Percentiles rank a stretch among this genome's conserved stretches.
Conservation (phyloP, 352 stramenopile genomes). For the Salisapilia sapeloensis region DNA sequence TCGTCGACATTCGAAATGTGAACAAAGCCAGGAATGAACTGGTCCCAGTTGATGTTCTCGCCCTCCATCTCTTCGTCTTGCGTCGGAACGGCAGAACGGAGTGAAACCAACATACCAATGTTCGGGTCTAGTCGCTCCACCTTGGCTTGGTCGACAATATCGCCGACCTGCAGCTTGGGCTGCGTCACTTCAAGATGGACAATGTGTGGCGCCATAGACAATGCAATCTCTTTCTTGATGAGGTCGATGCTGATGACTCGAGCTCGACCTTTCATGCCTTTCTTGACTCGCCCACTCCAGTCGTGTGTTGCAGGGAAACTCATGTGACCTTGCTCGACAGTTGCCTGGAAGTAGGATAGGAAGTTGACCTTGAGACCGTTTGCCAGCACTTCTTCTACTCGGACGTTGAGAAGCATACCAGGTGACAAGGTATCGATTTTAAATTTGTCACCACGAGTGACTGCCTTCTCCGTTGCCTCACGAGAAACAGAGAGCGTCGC, state of each 20-base stretch:
- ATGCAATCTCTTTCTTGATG: slow-evolving; percentile 46
- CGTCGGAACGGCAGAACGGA: slow-evolving; percentile 5
- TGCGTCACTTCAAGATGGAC: slow-evolving; percentile 59
- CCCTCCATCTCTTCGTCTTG: slow-evolving; percentile 13
- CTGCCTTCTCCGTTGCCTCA: slow-evolving; percentile 45
- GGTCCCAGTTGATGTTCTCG: slow-evolving; percentile 42
- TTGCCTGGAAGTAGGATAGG: slow-evolving; percentile 76
- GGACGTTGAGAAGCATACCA: slow-evolving; percentile 86
- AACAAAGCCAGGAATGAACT: slow-evolving; percentile 67
- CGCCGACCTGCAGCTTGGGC: slow-evolving; percentile 33
- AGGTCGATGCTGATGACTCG: slow-evolving; percentile 74
- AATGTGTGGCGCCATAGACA: slow-evolving; percentile 80
- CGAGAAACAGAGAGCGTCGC: slow-evolving; percentile 47
- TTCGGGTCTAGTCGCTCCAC: slow-evolving; percentile 73
- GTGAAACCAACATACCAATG: slow-evolving; percentile 77
- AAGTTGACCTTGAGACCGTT: slow-evolving; percentile 81
- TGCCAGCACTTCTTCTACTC: slow-evolving; percentile 79
- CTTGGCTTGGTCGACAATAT: slow-evolving; percentile 44
- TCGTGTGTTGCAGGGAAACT: slow-evolving; percentile 56
- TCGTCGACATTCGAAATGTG: slow-evolving; percentile 81
- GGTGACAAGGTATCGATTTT: slow-evolving; percentile 81
- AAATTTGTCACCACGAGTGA: slow-evolving; percentile 71
- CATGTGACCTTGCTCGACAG: slow-evolving; percentile 83
- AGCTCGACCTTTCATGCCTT: slow-evolving; percentile 69
- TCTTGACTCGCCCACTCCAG: slow-evolving; percentile 63